Conservation (phyloP, 1,284 basidiomycete species). For the Thecaphora thlaspeos region DNA sequence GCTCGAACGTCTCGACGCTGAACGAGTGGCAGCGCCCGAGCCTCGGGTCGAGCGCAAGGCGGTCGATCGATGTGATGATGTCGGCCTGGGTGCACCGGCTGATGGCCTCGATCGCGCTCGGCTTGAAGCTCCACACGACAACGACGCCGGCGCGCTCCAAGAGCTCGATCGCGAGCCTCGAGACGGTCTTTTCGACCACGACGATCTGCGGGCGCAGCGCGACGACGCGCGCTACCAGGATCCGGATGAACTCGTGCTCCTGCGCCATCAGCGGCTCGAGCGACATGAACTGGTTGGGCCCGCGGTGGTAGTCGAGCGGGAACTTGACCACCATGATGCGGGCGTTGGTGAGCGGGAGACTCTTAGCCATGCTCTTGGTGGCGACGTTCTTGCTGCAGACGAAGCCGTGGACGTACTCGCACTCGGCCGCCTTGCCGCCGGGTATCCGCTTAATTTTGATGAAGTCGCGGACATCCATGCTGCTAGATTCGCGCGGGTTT, state of each 20-base stretch:
- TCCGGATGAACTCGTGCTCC: slow-evolving; percentile 89
- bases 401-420: slow-evolving; percentile 93
- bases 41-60: slow-evolving; percentile 82
- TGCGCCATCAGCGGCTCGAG: slow-evolving; percentile 89
- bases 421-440: slow-evolving; percentile 84
- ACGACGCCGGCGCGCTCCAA: slow-evolving; percentile 82
- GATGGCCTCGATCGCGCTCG: slow-evolving; percentile 80
- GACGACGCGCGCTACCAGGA: slow-evolving; percentile 83
- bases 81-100: slow-evolving; percentile 93
- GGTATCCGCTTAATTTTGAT: slow-evolving; percentile 99
- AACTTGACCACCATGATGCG: slow-evolving; percentile 95
- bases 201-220: slow-evolving; percentile 89
- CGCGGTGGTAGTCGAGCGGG: slow-evolving; percentile 87
- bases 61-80: slow-evolving; percentile 91
- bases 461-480: slow-evolving; percentile 87
- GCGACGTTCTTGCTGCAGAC: slow-evolving; percentile 98
- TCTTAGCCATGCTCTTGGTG: slow-evolving; percentile 71
- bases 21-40: slow-evolving; percentile 87
- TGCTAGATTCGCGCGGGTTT: slow-evolving; percentile 66
- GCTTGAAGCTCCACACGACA: slow-evolving; percentile 86
- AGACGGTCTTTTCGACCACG: slow-evolving; percentile 87
- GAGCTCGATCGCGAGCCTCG: slow-evolving; percentile 85
- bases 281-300: slow-evolving; percentile 86
- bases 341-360: slow-evolving; percentile 68
- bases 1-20: slow-evolving; percentile 89